phyloP scores from a whole-genome alignment of 164 flowering plant genomes.

The Umbilicus rupestris region DNA sequence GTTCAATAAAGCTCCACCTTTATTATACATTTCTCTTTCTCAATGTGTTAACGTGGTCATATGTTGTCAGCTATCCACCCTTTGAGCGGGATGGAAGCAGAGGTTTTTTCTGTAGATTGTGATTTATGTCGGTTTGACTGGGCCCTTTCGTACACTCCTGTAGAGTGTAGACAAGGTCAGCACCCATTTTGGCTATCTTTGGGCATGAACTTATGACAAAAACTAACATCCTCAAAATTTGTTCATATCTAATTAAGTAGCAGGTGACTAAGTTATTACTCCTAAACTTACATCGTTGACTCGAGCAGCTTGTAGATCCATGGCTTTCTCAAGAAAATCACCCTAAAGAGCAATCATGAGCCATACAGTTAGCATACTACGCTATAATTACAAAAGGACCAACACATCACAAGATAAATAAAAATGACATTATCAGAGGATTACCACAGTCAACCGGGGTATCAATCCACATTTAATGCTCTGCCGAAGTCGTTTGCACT shows the following conservation, averaged over 20 bases:
- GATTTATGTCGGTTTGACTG: too few relatives aligned
- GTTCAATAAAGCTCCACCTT: too few relatives aligned
- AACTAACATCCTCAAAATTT: too few relatives aligned
- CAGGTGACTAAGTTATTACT: neutral
- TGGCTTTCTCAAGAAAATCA: conserved; percentile 77
- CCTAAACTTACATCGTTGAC: conserved; percentile 73
- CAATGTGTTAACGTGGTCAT: too few relatives aligned
- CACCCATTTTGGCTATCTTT: neutral
- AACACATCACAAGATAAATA: neutral
- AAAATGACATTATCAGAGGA: neutral
- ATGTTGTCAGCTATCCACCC: too few relatives aligned
- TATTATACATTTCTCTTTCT: too few relatives aligned
- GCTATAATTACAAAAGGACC: neutral
- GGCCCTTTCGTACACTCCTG: too few relatives aligned
- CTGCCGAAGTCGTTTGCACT: conserved; percentile 86
- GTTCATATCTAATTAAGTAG: neutral
- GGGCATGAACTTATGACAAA: neutral
- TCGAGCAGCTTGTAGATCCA: conserved; percentile 65
- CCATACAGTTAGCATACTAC: neutral
- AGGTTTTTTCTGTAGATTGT: too few relatives aligned
- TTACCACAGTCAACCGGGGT: conserved; percentile 80
- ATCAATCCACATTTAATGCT: conserved; percentile 96
- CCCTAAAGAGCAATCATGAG: conserved; percentile 47
- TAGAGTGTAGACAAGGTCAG: too few relatives aligned
- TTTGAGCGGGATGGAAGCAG: too few relatives aligned